Evolutionary conservation across 1,284 basidiomycete genomes (phyloP).

Genomic region (Coniophora puteana): DNA sequence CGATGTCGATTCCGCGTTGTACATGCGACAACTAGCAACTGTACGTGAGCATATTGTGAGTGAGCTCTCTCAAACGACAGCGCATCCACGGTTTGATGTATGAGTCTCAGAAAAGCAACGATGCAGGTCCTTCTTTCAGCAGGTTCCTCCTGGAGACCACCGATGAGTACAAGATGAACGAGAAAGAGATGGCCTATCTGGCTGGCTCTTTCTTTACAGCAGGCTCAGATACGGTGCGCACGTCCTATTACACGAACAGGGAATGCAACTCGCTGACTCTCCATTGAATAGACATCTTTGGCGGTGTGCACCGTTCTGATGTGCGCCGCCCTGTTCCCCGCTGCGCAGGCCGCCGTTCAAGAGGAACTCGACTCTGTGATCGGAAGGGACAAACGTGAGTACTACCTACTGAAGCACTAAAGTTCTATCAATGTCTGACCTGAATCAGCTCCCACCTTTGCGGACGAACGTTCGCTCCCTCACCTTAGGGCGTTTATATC

Average conservation of each 20-base stretch:
- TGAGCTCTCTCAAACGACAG: constrained; percentile 23
- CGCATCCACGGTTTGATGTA: constrained; percentile 16
- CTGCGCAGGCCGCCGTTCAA: constrained; percentile 34
- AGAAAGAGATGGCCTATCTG: constrained; percentile 30
- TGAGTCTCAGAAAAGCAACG: constrained; percentile 5
- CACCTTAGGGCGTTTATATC: constrained; percentile 33
- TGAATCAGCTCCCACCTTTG: constrained; percentile 29
- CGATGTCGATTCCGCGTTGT: constrained; percentile 34
- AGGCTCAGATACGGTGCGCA: constrained; percentile 32
- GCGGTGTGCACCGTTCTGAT: constrained; percentile 36
- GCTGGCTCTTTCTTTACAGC: constrained; percentile 36
- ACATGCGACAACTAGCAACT: constrained; percentile 24
- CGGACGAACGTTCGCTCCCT: constrained; percentile 28
- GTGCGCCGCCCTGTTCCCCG: constrained; percentile 37
- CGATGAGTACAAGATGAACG: constrained; percentile 5
- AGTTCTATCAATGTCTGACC: too few species aligned
- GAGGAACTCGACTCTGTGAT: constrained; percentile 35
- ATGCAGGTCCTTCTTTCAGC: constrained; percentile 12
- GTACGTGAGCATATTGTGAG: constrained; percentile 22
- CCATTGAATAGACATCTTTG: constrained; percentile 33
- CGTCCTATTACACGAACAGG: too few species aligned
- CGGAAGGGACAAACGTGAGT: constrained; percentile 27
- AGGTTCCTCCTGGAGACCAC: constrained; percentile 12
- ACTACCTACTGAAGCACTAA: neutral
- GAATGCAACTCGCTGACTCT: too few species aligned